Evolutionary conservation across 2,329 filamentous ascomycete species (phyloP).

Genomic region (Nannizziopsis barbatae): DNA sequence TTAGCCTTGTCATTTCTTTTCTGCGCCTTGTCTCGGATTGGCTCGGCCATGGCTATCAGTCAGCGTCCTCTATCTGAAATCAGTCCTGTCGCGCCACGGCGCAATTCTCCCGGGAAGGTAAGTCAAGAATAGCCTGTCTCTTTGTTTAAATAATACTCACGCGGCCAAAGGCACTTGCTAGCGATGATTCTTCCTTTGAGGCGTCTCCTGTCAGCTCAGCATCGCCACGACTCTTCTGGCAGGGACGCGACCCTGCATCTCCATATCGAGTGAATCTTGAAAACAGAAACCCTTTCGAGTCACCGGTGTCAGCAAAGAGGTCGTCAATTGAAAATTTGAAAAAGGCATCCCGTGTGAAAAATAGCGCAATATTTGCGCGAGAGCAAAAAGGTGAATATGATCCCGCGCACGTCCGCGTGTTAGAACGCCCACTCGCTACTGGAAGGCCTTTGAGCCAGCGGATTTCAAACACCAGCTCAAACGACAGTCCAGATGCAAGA

Average conservation of each 20-base stretch:
- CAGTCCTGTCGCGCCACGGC: conserved; percentile 68
- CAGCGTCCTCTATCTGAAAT: conserved; percentile 79
- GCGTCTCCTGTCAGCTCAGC: conserved; percentile 60
- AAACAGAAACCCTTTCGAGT: conserved; percentile 52
- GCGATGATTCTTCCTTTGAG: conserved; percentile 71
- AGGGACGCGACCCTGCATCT: conserved; percentile 58
- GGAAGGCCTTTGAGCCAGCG: conserved; percentile 47
- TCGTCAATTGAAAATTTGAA: conserved; percentile 93
- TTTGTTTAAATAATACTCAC: neutral
- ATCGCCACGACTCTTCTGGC: conserved; percentile 86
- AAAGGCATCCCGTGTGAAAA: conserved; percentile 88
- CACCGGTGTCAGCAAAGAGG: conserved; percentile 62
- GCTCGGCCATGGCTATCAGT: conserved; percentile 44
- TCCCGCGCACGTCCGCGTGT: conserved; percentile 60
- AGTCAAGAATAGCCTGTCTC: neutral
- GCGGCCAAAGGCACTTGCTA: conserved; percentile 35
- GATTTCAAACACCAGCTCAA: conserved; percentile 60
- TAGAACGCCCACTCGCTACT: conserved; percentile 69
- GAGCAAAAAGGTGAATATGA: conserved; percentile 92
- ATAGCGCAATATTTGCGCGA: conserved; percentile 91
- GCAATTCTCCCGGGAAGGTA: conserved; percentile 68
- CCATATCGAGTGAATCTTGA: conserved; percentile 55
- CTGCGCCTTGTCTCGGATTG: conserved; percentile 9
- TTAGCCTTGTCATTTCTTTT: neutral
- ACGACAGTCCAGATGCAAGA: conserved; percentile 19